phyloP scores from a whole-genome alignment of 352 stramenopile species.

The Saprolegnia diclina region DNA sequence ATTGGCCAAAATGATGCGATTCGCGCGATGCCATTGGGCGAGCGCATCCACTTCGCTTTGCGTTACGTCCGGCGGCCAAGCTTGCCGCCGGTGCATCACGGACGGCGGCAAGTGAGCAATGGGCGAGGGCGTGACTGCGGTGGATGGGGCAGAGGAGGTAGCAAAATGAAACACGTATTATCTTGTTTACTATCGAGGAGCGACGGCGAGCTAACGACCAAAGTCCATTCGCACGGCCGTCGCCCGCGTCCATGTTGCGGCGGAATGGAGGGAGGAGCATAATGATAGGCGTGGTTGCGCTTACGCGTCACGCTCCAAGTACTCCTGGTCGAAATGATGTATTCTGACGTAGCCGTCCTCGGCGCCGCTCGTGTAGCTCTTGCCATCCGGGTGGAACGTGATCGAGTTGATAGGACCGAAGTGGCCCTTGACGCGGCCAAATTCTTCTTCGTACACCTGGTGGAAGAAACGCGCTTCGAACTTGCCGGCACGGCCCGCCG shows the following conservation, averaged over 20 bases:
- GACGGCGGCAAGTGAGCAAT: neutral
- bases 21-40: neutral
- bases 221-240: too few relatives aligned
- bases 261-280: neutral
- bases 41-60: neutral
- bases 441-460: constrained; percentile 98
- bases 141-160: neutral
- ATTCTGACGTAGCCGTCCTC: constrained; percentile 98
- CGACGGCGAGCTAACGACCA: neutral
- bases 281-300: neutral
- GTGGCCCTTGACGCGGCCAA: constrained; percentile 97
- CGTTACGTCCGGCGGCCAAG: neutral
- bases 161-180: constrained; percentile 20
- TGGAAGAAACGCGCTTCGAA: constrained; percentile 98
- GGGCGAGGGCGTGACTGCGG: neutral
- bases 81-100: neutral
- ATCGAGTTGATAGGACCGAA: constrained; percentile 99
- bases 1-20: constrained; percentile 19
- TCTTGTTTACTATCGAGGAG: constrained; percentile 7
- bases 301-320: constrained; percentile 81
- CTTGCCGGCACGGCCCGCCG: constrained; percentile 88
- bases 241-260: too few relatives aligned
- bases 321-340: constrained; percentile 97
- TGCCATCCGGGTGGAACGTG: constrained; percentile 96
- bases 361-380: constrained; percentile 96